phyloP scores from a whole-genome alignment of 2,329 filamentous ascomycete species.

The Phialophora expanda region DNA sequence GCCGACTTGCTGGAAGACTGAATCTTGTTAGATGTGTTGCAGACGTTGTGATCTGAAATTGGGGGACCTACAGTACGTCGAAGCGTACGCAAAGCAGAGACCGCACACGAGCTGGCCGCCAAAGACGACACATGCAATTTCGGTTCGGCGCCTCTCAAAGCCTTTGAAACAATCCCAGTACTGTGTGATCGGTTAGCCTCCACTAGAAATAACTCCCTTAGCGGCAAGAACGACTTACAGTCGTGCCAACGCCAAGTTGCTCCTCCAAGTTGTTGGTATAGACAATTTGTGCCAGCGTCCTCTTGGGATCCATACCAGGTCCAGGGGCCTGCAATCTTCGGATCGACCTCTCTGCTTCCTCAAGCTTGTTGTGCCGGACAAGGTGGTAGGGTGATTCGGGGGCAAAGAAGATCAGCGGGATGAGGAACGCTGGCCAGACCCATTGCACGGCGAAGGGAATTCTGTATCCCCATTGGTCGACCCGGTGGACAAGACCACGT shows the following conservation, averaged over 20 bases:
- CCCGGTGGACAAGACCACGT: conserved; percentile 42
- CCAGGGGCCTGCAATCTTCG: conserved; percentile 38
- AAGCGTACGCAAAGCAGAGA: conserved; percentile 67
- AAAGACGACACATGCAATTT: conserved; percentile 59
- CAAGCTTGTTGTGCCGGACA: conserved; percentile 44
- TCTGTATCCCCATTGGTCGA: conserved; percentile 47
- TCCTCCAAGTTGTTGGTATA: conserved; percentile 47
- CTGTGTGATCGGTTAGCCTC: conserved; percentile 59
- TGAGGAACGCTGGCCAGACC: conserved; percentile 56
- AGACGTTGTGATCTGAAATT: conserved; percentile 16
- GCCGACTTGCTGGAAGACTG: conserved; percentile 48
- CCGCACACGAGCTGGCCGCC: conserved; percentile 68
- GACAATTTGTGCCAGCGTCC: conserved; percentile 47
- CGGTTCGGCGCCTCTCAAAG: conserved; percentile 47
- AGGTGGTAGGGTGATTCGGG: conserved; percentile 49
- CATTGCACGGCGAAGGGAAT: conserved; percentile 53
- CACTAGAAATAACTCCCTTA: not conserved
- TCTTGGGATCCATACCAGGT: conserved; percentile 40
- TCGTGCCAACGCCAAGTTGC: conserved; percentile 35
- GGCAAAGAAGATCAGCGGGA: conserved; percentile 51
- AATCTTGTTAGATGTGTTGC: conserved; percentile 42
- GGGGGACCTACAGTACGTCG: conserved; percentile 56
- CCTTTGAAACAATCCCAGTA: conserved; percentile 44
- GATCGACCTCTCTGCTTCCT: conserved; percentile 46
- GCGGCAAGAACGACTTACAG: not conserved